A percentile compares a stretch with the other conserved stretches of the same genome.
These are phyloP conservation scores for Geranium incanum DNA, from an alignment of 441 rosid species.

Conservation along the genomic window DNA sequence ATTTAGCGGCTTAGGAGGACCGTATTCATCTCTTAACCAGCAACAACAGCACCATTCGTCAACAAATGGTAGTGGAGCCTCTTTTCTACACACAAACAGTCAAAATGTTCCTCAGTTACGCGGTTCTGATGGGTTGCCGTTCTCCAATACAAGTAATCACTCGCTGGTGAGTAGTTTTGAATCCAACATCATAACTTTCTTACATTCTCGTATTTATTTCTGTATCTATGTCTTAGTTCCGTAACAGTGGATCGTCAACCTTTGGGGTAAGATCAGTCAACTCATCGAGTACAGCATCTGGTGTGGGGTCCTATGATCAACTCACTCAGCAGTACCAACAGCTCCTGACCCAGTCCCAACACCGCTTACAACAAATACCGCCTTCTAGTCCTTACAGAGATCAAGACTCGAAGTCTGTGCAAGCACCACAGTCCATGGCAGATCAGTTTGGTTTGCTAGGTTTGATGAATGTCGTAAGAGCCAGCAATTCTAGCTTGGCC, in stretches of 20 bases:
- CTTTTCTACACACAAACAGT: slow-evolving; percentile 56
- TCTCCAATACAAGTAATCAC: slow-evolving; percentile 68
- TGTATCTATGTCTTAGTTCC: slow-evolving; percentile 18
- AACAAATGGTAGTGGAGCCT: slow-evolving; percentile 53
- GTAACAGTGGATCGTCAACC: slow-evolving; percentile 74
- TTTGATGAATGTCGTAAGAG: slow-evolving; percentile 63
- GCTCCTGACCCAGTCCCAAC: slow-evolving; percentile 62
- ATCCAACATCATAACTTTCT: neutral
- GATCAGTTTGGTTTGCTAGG: slow-evolving; percentile 91
- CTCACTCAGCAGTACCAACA: slow-evolving; percentile 82
- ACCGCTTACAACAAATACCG: slow-evolving; percentile 72
- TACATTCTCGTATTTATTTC: neutral
- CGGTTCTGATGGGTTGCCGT: slow-evolving; percentile 72
- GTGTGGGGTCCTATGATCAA: slow-evolving; percentile 64
- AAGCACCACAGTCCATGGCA: slow-evolving; percentile 53
- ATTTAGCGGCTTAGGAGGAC: slow-evolving; percentile 47
- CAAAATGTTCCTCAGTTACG: slow-evolving; percentile 60
- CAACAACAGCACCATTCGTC: slow-evolving; percentile 82
- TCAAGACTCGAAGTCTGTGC: slow-evolving; percentile 61
- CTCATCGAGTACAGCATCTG: slow-evolving; percentile 57
- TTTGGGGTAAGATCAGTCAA: slow-evolving; percentile 76
- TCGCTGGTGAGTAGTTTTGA: slow-evolving; percentile 55
- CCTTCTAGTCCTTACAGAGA: slow-evolving; percentile 77
- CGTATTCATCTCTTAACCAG: slow-evolving; percentile 50
- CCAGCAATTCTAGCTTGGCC: slow-evolving; percentile 72